phyloP scores from a whole-genome alignment of 495 filamentous ascomycete genomes.

The Podospora sp. region DNA sequence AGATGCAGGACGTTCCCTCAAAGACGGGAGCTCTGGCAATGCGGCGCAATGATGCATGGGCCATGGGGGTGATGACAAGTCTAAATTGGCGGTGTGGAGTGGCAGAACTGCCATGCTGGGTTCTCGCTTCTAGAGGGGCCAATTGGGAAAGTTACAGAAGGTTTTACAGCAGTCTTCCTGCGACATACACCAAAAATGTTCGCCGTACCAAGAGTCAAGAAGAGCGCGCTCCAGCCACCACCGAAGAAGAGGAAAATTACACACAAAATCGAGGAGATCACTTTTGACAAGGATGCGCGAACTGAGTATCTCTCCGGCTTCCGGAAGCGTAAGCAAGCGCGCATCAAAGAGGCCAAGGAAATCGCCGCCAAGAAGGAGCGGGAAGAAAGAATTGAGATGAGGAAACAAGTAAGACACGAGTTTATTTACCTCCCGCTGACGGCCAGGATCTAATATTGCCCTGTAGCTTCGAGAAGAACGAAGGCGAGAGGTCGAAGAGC shows the following conservation, averaged over 20 bases:
- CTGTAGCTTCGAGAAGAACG: slow-evolving; percentile 76
- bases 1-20: slow-evolving; percentile 16
- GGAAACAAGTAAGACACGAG: slow-evolving; percentile 65
- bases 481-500: slow-evolving; percentile 74
- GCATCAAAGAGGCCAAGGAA: slow-evolving; percentile 81
- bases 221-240: slow-evolving; percentile 49
- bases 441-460: not conserved
- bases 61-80: not conserved
- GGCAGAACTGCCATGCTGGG: slow-evolving; percentile 10
- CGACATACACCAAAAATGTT: slow-evolving; percentile 43
- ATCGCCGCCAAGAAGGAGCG: slow-evolving; percentile 70
- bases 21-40: not conserved
- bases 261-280: slow-evolving; percentile 71
- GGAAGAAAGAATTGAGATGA: slow-evolving; percentile 68
- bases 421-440: not conserved
- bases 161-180: slow-evolving; percentile 27
- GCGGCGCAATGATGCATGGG: slow-evolving; percentile 8
- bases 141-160: slow-evolving; percentile 31
- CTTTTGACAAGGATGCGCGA: slow-evolving; percentile 75
- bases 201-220: slow-evolving; percentile 52
- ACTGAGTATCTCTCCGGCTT: slow-evolving; percentile 91
- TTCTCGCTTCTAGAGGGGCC: slow-evolving; percentile 6
- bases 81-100: slow-evolving; percentile 4
- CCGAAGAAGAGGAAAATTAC: slow-evolving; percentile 67
- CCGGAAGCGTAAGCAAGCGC: slow-evolving; percentile 87